These are phyloP conservation scores for Mallotus japonicus DNA, from an alignment of 441 rosid genomes.

Conservation along the genomic window DNA sequence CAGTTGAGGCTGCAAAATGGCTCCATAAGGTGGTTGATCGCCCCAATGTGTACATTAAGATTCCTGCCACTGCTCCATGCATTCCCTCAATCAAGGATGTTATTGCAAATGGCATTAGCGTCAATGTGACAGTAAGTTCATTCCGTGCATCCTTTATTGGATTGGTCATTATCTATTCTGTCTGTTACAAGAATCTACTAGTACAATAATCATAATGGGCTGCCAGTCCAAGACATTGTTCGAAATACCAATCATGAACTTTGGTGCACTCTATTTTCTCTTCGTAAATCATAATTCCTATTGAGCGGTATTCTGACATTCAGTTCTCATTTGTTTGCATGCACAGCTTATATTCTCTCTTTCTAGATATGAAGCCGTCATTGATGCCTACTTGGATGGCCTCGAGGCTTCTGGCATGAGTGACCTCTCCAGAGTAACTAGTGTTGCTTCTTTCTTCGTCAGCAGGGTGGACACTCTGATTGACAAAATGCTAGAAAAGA, in stretches of 20 bases:
- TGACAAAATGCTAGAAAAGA: conserved; percentile 92
- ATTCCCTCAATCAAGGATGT: conserved; percentile 94
- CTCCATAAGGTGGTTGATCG: conserved; percentile 85
- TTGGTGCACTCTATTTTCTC: background rate
- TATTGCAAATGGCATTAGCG: conserved; percentile 83
- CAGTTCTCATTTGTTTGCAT: conserved; percentile 14
- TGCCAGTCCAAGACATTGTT: background rate
- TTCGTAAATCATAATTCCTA: conserved; percentile 8
- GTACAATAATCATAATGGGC: background rate
- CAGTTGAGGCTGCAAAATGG: conserved; percentile 87
- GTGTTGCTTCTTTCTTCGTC: conserved; percentile 97
- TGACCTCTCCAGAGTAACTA: conserved; percentile 92
- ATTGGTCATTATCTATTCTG: background rate
- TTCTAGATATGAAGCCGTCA: conserved; percentile 90
- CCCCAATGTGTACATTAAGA: conserved; percentile 88
- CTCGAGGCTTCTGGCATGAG: conserved; percentile 90
- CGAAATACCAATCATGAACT: background rate
- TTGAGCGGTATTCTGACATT: conserved; percentile 9
- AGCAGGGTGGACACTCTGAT: conserved; percentile 94
- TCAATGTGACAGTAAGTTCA: conserved; percentile 87
- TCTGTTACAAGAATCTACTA: background rate
- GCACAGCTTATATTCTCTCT: conserved; percentile 92
- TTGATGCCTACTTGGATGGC: conserved; percentile 98
- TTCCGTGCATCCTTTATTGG: conserved; percentile 7
- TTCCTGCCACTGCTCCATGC: conserved; percentile 97